Evolutionary conservation across 2,329 filamentous ascomycete species (phyloP).

Genomic region (Apiospora hydei): DNA sequence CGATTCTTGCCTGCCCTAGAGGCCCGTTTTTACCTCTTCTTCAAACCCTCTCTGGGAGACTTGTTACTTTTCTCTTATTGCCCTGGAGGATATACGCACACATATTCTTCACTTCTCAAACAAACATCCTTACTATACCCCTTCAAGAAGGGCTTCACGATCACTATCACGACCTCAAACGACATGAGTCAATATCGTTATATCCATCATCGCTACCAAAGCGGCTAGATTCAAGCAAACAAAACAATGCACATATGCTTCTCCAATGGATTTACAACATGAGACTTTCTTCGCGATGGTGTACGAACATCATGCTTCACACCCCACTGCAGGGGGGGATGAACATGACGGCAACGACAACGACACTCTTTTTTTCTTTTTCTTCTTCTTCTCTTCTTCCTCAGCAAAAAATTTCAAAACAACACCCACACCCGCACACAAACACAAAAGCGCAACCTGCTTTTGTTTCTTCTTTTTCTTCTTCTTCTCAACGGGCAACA

Average conservation of each 20-base stretch:
- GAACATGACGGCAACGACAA: background rate
- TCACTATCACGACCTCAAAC: constrained; percentile 12
- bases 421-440: background rate
- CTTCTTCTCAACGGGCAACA: background rate
- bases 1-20: constrained; percentile 18
- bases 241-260: background rate
- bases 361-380: constrained; percentile 19
- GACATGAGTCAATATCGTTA: constrained; percentile 11
- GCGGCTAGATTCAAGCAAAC: background rate
- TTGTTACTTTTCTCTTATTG: background rate
- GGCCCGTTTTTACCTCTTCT: constrained; percentile 13
- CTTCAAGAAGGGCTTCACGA: constrained; percentile 2
- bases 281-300: constrained; percentile 10
- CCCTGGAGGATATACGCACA: constrained; percentile 1
- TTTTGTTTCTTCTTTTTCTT: background rate
- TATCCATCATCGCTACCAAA: background rate
- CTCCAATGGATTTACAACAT: background rate
- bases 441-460: background rate
- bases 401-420: background rate
- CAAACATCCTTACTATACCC: background rate
- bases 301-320: background rate
- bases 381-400: background rate
- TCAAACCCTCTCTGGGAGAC: constrained; percentile 19
- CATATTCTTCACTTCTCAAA: background rate
- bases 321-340: constrained; percentile 9